Evolutionary conservation across 2,329 filamentous ascomycete species (phyloP), one percentile per base, ranked within the genome.

Genomic region (Verticillium klebahnii): DNA sequence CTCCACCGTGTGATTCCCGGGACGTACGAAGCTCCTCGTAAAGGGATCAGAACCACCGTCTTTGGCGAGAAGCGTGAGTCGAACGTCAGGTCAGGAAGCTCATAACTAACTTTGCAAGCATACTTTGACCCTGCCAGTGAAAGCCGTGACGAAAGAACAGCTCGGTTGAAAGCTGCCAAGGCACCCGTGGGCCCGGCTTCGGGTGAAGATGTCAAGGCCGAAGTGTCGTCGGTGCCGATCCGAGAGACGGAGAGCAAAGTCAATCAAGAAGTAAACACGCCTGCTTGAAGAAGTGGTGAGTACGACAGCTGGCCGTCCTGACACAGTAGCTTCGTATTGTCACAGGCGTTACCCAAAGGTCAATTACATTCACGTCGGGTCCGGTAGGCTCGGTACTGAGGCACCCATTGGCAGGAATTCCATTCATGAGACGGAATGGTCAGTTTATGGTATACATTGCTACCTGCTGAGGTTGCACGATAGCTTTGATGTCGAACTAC

Each of bases 11-110:
- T 79, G 12, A 79, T 79, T 36, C 77, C 77, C 0, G 77, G 77
- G 0, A 72, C 68, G 5, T 80, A 78, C 45, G 71, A 75, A 19
- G 72, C 67, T 12, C 69, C 70, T 0, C 68, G 75, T 25, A 68
- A 70, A 19, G 77, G 77, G 1, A 78, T 79, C 56, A 67, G 76
- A 23, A 78, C 76, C 1, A 78, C 76, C 1, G 76, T 78, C 0
- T 79, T 79, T 67, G 77, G 77, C 7, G 77, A 80, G 66, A 78
- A 79, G 62, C 76, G 75, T 78, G 67, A 70, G 73, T 72, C 15
- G 17, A 15, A 9, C n/a, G 5, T 19, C 19, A 19, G 19, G 8
- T 6, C 6, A 31, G 5, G 4, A 6, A 36, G 14, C 5, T 12
- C 29, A 56, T 15, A 29, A 39, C 62, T 19, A 60, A 23, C 6